Percentiles rank a stretch among this genome's conserved stretches.
Conservation (phyloP, 345 rosid species). For the Rhodamnia argentea region DNA sequence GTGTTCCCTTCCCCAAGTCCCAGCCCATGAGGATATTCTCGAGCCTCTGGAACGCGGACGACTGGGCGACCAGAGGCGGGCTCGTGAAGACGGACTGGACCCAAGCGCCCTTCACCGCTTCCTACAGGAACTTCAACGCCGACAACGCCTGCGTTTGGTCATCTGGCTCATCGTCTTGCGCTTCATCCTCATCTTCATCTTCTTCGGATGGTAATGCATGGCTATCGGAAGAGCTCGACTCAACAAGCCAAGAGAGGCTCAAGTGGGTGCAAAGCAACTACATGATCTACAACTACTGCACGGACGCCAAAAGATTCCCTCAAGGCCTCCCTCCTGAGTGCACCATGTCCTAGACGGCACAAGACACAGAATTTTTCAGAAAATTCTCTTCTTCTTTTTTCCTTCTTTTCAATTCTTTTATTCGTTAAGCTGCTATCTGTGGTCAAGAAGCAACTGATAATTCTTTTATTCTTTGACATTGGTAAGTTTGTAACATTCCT, state of each 20-base stretch:
- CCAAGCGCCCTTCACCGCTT: constrained; percentile 50
- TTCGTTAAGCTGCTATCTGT: neutral
- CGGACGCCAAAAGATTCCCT: constrained; percentile 40
- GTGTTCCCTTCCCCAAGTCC: constrained; percentile 38
- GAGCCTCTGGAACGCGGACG: constrained; percentile 54
- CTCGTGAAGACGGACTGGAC: constrained; percentile 50
- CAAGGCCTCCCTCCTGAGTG: constrained; percentile 47
- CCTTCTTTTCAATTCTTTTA: neutral
- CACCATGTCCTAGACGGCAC: neutral
- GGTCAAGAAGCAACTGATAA: neutral
- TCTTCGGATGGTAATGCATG: constrained; percentile 9
- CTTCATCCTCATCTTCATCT: constrained; percentile 1
- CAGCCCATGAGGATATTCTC: constrained; percentile 51
- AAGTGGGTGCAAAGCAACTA: constrained; percentile 39
- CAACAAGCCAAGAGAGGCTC: constrained; percentile 15
- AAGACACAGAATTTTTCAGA: neutral
- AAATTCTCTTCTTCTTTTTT: neutral
- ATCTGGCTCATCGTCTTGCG: constrained; percentile 18
- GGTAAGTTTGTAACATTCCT: neutral
- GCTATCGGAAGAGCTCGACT: constrained; percentile 26
- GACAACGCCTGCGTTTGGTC: constrained; percentile 35
- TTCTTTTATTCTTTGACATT: neutral
- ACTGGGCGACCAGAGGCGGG: constrained; percentile 64
- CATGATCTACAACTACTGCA: constrained; percentile 50
- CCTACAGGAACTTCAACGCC: constrained; percentile 32